Evolutionary conservation across 345 rosid genomes (phyloP).

Genomic region (Camelina sativa): DNA sequence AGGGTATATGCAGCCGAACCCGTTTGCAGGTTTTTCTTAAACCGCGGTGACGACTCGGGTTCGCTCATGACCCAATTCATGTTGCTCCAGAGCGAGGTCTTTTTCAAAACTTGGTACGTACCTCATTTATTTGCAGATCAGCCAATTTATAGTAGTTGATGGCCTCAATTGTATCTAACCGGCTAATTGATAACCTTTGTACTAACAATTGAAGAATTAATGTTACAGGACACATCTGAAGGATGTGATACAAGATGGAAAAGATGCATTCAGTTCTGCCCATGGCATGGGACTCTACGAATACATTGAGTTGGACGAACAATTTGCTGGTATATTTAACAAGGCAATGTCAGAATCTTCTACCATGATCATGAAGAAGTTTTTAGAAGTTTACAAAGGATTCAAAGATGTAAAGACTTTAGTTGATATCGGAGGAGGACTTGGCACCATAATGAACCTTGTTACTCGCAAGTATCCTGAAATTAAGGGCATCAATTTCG

Average conservation of each 20-base stretch:
- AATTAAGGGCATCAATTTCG: conserved; percentile 53
- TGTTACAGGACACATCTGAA: conserved; percentile 44
- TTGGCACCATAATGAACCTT: conserved; percentile 50
- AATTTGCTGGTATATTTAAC: conserved; percentile 54
- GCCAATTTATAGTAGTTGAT: background rate
- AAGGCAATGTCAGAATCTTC: conserved; percentile 55
- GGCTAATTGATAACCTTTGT: too few species aligned
- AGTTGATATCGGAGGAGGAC: conserved; percentile 70
- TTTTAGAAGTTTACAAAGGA: conserved; percentile 54
- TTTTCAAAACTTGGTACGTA: conserved; percentile 29
- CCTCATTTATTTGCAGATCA: background rate
- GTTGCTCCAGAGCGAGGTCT: background rate
- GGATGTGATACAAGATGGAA: conserved; percentile 55
- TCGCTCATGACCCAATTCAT: conserved; percentile 20
- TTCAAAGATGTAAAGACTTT: conserved; percentile 48
- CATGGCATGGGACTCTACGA: conserved; percentile 55
- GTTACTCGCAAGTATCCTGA: conserved; percentile 51
- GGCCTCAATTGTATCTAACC: background rate
- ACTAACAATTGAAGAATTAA: background rate
- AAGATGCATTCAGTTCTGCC: conserved; percentile 55
- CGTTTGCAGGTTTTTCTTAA: conserved; percentile 37
- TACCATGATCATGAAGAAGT: conserved; percentile 45
- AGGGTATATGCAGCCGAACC: conserved; percentile 33
- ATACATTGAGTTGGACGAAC: conserved; percentile 44
- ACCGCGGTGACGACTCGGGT: conserved; percentile 12